Conservation (phyloP, 2,329 filamentous ascomycete genomes). For the Phyllosticta citribraziliensis region DNA sequence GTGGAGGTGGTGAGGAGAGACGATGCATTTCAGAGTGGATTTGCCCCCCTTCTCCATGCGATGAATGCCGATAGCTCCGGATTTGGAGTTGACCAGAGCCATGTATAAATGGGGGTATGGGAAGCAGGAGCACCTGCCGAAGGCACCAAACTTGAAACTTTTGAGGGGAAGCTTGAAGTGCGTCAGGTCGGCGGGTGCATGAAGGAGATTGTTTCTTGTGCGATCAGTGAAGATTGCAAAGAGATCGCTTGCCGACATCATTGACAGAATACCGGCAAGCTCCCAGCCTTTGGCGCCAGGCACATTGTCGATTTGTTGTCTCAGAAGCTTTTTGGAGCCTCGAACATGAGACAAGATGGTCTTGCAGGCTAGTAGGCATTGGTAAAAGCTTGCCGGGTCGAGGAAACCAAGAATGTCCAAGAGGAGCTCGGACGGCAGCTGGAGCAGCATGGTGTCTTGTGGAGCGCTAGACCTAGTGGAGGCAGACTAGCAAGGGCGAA, state of each 20-base stretch:
- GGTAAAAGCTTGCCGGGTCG: constrained; percentile 17
- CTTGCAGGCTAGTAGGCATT: constrained; percentile 14
- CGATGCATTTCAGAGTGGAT: not conserved
- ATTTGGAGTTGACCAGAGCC: not conserved
- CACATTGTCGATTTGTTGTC: constrained; percentile 13
- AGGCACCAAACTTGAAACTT: constrained; percentile 1
- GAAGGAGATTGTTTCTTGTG: not conserved
- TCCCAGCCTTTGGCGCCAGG: constrained; percentile 5
- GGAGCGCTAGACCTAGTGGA: not conserved
- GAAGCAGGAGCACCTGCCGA: constrained; percentile 1
- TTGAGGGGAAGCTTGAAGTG: not conserved
- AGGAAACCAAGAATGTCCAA: constrained; percentile 14
- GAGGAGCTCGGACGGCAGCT: constrained; percentile 17
- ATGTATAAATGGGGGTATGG: constrained; percentile 1
- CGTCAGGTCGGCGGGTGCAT: not conserved
- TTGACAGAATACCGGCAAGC: not conserved
- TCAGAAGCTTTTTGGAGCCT: constrained; percentile 13
- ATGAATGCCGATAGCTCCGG: not conserved
- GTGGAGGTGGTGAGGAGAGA: not conserved
- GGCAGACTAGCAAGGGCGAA: too few relatives aligned
- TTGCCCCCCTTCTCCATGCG: not conserved
- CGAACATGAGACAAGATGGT: constrained; percentile 16
- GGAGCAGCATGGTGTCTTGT: constrained; percentile 10
- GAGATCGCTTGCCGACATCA: not conserved
- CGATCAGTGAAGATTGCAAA: not conserved